Conservation (phyloP, 306 rosid species). For the Rosa chinensis region DNA sequence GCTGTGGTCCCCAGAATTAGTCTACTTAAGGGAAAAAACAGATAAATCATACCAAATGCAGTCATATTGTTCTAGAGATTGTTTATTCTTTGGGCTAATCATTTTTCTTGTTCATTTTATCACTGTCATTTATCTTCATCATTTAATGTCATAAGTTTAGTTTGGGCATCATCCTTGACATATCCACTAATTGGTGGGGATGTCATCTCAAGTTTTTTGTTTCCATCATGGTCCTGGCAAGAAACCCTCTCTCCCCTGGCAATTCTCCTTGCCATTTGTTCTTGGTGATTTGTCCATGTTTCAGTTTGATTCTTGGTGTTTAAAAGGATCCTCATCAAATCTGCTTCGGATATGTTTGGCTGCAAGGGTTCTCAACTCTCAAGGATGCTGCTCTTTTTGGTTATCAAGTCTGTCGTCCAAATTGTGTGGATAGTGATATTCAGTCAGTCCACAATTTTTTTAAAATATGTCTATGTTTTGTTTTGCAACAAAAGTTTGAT, state of each 20-base stretch:
- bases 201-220: neutral
- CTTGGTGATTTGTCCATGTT: neutral
- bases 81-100: neutral
- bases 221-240: neutral
- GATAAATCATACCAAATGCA: neutral
- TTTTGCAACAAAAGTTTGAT: neutral
- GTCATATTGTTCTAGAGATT: neutral
- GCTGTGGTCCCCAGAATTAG: neutral
- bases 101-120: neutral
- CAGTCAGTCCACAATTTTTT: neutral
- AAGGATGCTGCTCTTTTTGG: neutral
- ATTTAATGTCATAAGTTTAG: neutral
- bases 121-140: neutral
- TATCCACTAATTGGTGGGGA: neutral
- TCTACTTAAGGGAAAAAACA: neutral
- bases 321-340: neutral
- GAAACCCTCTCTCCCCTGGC: neutral
- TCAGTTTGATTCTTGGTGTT: neutral
- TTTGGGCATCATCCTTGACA: neutral
- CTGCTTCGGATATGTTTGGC: neutral
- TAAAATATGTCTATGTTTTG: neutral
- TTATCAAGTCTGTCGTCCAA: neutral
- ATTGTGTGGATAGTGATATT: neutral
- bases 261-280: neutral
- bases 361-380: neutral